Evolutionary conservation across 208 protist species (phyloP), one percentile per base, ranked within the genome.

Genomic region (Sergeia podlipaevii): DNA sequence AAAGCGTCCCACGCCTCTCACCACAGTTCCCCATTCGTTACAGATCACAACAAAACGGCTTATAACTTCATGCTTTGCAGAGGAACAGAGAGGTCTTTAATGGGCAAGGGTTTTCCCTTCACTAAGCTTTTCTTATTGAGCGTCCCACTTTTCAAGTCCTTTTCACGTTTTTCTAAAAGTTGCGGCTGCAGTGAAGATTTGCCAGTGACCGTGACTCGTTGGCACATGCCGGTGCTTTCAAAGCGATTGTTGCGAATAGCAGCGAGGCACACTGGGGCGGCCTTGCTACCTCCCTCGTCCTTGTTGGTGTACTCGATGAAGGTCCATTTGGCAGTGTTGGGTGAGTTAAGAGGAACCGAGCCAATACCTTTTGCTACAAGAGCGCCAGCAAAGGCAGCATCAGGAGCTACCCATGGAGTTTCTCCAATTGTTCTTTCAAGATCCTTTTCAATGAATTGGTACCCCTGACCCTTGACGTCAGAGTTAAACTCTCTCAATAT

Each of bases 251-350:
- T 91, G 44, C 69, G 74, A n/a, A 91, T 55, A 15, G 83, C 83
- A 8, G 68, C 60, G 6, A 91, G 56, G 56, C 83, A 91, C 23
- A 59, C 54, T 17, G 72, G 60, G 5, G 8, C 29, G 13, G 59
- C 50, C 0, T 20, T n/a, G 7, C 30, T 20, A 13, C 6, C 15
- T 3, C 37, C 65, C 8, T 46, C 46, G 41, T 70, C 70, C 20
- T 44, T 36, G 15, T 82, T 63, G n/a, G 54, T 54, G 60, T 91
- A 91, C 62, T 91, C 83, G 24, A 91, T 74, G 33, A 91, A 83
- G 11, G 79, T 87, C 83, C 83, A 91, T 61, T 91, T 91, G 11
- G 72, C 75, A 0, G 73, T 84, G 65, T 72, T 74, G 6, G 83
- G 77, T 23, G 78, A 77, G 59, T 80, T 85, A n/a, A 53, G 61